These are phyloP conservation scores for Globisporangium solare DNA, from an alignment of 352 stramenopile species.

Conservation along the genomic window DNA sequence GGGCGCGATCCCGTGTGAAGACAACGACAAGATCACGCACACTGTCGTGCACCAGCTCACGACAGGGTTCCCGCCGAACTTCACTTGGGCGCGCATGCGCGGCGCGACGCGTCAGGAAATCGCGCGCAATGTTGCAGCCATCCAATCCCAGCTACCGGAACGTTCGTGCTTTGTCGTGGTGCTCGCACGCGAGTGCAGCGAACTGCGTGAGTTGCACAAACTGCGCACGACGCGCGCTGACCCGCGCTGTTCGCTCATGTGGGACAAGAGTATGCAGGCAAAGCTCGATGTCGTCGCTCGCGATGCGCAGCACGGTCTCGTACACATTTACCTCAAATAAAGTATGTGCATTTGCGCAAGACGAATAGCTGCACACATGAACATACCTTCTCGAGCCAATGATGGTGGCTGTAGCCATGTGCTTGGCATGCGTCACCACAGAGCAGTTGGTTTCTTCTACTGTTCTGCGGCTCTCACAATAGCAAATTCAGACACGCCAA, in stretches of 20 bases:
- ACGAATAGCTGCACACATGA: too few species aligned
- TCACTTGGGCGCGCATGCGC: constrained; percentile 72
- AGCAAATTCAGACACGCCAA: too few species aligned
- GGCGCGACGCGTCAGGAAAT: constrained; percentile 24
- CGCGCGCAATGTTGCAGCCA: constrained; percentile 12
- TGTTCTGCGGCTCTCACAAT: too few species aligned
- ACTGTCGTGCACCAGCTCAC: constrained; percentile 74
- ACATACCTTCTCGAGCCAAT: background rate
- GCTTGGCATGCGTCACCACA: too few species aligned
- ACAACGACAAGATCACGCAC: constrained; percentile 37
- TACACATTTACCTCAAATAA: constrained; percentile 49
- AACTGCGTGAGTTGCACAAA: constrained; percentile 72
- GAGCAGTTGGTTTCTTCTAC: too few species aligned
- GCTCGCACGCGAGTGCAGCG: constrained; percentile 37
- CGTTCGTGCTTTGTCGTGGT: constrained; percentile 61
- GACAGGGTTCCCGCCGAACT: constrained; percentile 71
- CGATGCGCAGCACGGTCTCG: constrained; percentile 49
- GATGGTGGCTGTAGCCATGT: constrained; percentile 1
- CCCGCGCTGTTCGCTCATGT: constrained; percentile 67
- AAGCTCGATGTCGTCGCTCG: constrained; percentile 45
- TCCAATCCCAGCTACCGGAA: constrained; percentile 43
- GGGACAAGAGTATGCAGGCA: constrained; percentile 70
- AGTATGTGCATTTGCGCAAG: background rate
- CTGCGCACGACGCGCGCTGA: constrained; percentile 71
- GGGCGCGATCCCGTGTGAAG: constrained; percentile 53